Percentiles rank a stretch among this genome's conserved stretches.
These are phyloP conservation scores for Aspergillus fischeri DNA, from an alignment of 2,329 filamentous ascomycete species.

Conservation along the genomic window DNA sequence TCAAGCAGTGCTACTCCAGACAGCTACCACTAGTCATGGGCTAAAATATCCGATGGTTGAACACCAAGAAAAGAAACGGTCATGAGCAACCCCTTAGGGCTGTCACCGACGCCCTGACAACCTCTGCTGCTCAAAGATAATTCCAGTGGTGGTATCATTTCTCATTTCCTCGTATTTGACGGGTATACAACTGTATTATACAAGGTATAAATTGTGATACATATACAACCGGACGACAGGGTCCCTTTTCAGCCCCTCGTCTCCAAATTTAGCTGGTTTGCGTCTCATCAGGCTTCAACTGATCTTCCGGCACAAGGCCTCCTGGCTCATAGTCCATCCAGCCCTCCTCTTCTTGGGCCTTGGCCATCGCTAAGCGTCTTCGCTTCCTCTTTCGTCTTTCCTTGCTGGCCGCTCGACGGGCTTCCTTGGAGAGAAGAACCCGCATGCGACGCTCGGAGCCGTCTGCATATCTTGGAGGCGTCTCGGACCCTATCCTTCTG, in stretches of 20 bases:
- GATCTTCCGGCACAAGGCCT: conserved; percentile 14
- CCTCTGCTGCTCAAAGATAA: neutral
- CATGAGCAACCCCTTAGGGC: neutral
- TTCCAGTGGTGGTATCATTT: neutral
- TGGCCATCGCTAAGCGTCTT: conserved; percentile 15
- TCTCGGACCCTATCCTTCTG: conserved; percentile 1
- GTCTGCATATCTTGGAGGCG: conserved; percentile 1
- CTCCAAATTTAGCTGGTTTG: neutral
- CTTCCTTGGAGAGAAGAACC: conserved; percentile 4
- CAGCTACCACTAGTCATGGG: too few species aligned
- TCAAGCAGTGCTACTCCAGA: neutral
- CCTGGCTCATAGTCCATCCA: conserved; percentile 20
- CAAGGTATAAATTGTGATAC: neutral
- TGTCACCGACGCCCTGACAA: neutral
- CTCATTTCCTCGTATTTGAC: neutral
- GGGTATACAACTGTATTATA: neutral
- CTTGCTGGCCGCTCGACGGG: conserved; percentile 15
- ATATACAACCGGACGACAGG: neutral
- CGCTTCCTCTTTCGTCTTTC: conserved; percentile 20
- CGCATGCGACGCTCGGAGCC: conserved; percentile 2
- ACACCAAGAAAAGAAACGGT: neutral
- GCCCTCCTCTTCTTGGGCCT: conserved; percentile 16
- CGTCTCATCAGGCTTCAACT: neutral
- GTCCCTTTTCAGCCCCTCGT: neutral
- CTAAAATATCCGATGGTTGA: neutral